Evolutionary conservation across 192 early-diverging fungal genomes (phyloP), one percentile per base, ranked within the genome.

Genomic region (Coemansia sp.): DNA sequence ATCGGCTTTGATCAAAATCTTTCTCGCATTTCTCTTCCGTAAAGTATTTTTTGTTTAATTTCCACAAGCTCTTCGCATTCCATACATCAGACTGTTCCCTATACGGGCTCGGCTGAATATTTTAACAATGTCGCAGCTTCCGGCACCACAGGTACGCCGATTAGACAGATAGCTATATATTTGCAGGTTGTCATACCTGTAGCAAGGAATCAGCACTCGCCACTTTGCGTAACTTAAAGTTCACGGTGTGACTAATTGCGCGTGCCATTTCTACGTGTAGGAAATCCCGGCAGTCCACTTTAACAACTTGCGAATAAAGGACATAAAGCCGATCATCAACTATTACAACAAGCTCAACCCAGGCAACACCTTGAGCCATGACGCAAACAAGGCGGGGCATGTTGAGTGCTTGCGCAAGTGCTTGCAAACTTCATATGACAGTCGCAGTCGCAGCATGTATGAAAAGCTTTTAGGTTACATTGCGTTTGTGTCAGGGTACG

Each of bases 271-370:
- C 27, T n/a, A 7, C n/a, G 31, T 26, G 43, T 61, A 61, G 59
- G 17, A 19, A 2, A 31, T 61, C 6, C 59, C 25, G 14, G 8
- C 6, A 4, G n/a, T 7, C 47, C 11, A 14, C 7, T 16, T 71
- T 9, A 61, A n/a, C 37, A 55, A 51, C 4, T 47, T 77, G 56
- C 75, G 65, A 19, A 38, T 77, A 31, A 62, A 45, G 11, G 75
- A 77, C 27, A 22, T 72, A 9, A 60, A 61, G 38, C 55, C 61
- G 31, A 26, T 68, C n/a, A 14, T 72, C 3, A 22, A 61, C 6
- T 29, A 63, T 12, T 50, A 58, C 22, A 50, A 61, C n/a, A 9
- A 16, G n/a, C 11, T 52, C 3, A 6, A 22, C 6, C 6, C 38
- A 21, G 19, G n/a, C 19, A 38, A 57, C 9, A 3, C 4, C 0